Evolutionary conservation across 1,284 basidiomycete species (phyloP), one percentile per base, ranked within the genome.

Genomic region (Boletus albobrunnescens): DNA sequence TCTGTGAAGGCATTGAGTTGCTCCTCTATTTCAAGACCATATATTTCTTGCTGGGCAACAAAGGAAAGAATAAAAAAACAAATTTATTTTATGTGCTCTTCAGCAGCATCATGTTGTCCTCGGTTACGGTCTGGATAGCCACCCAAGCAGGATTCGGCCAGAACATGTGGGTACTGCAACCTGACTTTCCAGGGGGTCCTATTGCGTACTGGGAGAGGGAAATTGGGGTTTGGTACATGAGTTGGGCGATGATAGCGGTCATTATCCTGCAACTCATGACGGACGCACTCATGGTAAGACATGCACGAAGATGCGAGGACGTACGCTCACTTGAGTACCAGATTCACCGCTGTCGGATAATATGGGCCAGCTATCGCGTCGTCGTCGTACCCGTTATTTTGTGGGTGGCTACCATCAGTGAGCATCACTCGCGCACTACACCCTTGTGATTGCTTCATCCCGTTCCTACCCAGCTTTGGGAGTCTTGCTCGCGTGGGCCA

Each of bases 261-360:
- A 30, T 31, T n/a, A 8, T 44, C 27, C 35, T 44, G 27, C 41
- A 43, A 6, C 14, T 43, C 17, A 36, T 40, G 27, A 40, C 39
- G 8, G 39, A 40, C 6, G 28, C 39, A 8, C 28, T 40, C 8
- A 22, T 40, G 43, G 43, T 44, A 44, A 10, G 42, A 12, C 14
- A 14, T 17, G n/a, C 13, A 4, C 14, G 5, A 11, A 3, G 20
- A 30, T 28, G 19, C 16, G 6, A 12, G 26, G 14, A 30, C 3
- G 13, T 8, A 16, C 11, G 12, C 27, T 37, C 10, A 44, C 24
- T 12, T 24, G 36, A 6, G 14, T 17, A 14, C 27, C 13, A 39
- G 37, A 39, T 39, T 12, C 14, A 27, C 37, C 37, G 17, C 16
- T 39, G 37, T 28, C 17, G 26, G 17, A 8, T 30, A 7, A n/a